Base-by-base conservation (phyloP, 108 stramenopile species). In the Conticribra guillardii region DNA sequence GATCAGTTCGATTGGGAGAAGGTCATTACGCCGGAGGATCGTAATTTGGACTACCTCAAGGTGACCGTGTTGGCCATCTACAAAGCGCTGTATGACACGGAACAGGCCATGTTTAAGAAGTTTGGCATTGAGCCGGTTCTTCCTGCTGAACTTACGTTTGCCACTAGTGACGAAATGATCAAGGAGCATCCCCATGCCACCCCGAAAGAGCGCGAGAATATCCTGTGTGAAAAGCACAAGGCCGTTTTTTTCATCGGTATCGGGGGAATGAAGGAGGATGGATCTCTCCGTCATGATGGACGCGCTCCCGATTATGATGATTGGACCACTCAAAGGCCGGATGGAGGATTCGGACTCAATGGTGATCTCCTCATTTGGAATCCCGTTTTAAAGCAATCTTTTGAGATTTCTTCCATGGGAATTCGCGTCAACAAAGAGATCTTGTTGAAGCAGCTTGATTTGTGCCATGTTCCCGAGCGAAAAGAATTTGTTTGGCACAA, bases 1-100 rank as follows among this genome's bases (percentile, higher is more conserved):
- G 76, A 77, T 56, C 76, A 77, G 53, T 77, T 63, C 22, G 76
- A 77, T 41, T 77, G 76, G 76, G 76, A 77, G 62, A 77, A 77
- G 62, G n/a, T 23, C 28, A 67, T 77, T 14, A 15, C 14, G 0
- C 37, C 34, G 18, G 54, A 45, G 0, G 76, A 77, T 32, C 60
- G 76, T 18, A 77, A 77, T 26, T 51, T 70, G 14, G 76, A 77
- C 4, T 77, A 77, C 28, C 57, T 77, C 51, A 71, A 71, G 69
- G 28, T 62, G 3, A 77, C 76, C 3, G 76, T 77, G 19, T 54
- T 55, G 69, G 28, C 44, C 7, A 71, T 77, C 41, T 77, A 77
- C 69, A 71, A 71, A 62, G 69, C 76, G 8, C 27, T 77, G 14
- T 71, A 71, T 44, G 76, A 77, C 24, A 77, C 76, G 2, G 76